phyloP scores from a whole-genome alignment of 2,329 filamentous ascomycete genomes.

The Phialophora expanda region DNA sequence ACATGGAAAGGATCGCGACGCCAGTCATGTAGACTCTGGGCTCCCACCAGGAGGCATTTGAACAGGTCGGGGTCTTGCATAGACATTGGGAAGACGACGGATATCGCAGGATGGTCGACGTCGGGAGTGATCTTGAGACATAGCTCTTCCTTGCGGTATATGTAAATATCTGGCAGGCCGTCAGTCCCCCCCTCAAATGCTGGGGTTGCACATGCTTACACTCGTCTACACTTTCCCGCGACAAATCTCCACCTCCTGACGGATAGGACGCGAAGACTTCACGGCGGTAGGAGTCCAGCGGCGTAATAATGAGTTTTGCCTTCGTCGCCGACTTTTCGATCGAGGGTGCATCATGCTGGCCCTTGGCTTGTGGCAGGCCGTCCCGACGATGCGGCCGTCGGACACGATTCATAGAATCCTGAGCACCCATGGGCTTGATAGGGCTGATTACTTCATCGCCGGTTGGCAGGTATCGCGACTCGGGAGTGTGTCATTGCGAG shows the following conservation, averaged over 20 bases:
- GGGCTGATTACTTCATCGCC: constrained; percentile 12
- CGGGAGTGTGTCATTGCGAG: not conserved
- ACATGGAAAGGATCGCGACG: constrained; percentile 26
- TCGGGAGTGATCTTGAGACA: constrained; percentile 29
- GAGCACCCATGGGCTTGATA: constrained; percentile 23
- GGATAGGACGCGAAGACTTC: constrained; percentile 28
- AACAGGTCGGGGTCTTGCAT: constrained; percentile 32
- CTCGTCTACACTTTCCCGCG: constrained; percentile 29
- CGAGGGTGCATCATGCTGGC: constrained; percentile 1
- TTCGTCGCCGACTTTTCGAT: not conserved
- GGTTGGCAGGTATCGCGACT: not conserved
- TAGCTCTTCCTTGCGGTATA: constrained; percentile 23
- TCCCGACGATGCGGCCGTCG: constrained; percentile 8
- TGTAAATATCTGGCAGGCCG: constrained; percentile 22
- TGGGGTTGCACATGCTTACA: constrained; percentile 25
- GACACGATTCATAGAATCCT: constrained; percentile 7
- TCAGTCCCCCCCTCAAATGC: not conserved
- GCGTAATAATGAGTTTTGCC: constrained; percentile 25
- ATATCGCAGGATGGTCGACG: constrained; percentile 27
- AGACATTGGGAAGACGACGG: constrained; percentile 29
- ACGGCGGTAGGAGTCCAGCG: constrained; percentile 29
- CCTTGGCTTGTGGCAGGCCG: constrained; percentile 1
- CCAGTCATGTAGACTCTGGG: constrained; percentile 33
- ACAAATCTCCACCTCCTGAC: constrained; percentile 8
- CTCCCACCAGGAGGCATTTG: constrained; percentile 28